These are phyloP conservation scores for Mortierella sp. DNA, from an alignment of 371 early-diverging fungal genomes.

Conservation along the genomic window DNA sequence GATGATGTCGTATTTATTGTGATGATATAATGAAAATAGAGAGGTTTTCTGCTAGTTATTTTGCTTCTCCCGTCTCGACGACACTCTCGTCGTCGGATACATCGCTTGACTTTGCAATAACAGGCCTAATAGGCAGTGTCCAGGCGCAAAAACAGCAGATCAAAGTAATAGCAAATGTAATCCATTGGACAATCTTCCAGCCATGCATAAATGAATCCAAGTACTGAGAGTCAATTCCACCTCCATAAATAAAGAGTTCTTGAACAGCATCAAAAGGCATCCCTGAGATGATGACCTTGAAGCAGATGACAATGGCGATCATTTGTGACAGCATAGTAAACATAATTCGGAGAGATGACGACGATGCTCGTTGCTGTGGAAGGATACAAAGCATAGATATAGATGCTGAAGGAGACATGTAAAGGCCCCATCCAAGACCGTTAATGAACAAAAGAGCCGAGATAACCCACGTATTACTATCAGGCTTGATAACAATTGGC, in stretches of 20 bases:
- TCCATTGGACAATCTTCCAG: not conserved
- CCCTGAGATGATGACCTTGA: conserved; percentile 47
- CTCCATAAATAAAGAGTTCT: not conserved
- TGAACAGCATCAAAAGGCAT: conserved; percentile 42
- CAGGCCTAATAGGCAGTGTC: conserved; percentile 17
- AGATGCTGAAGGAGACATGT: conserved; percentile 42
- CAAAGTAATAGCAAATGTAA: conserved; percentile 13
- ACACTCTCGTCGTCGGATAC: not conserved
- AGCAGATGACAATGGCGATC: conserved; percentile 55
- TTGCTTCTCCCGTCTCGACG: not conserved
- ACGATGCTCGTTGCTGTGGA: conserved; percentile 49
- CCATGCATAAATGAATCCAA: conserved; percentile 4
- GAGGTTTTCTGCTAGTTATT: not conserved
- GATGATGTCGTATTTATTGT: no score
- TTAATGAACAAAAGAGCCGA: conserved; percentile 33
- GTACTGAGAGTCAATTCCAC: conserved; percentile 3
- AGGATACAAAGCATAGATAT: conserved; percentile 55
- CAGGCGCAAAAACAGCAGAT: conserved; percentile 24
- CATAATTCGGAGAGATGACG: conserved; percentile 53
- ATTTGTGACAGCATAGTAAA: conserved; percentile 54
- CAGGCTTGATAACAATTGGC: conserved; percentile 26
- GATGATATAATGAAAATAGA: no score
- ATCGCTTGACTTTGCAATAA: not conserved
- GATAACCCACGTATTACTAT: conserved; percentile 24
- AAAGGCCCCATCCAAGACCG: conserved; percentile 53